These are phyloP conservation scores for Dothistroma septosporum DNA, from an alignment of 2,329 filamentous ascomycete species.

Conservation along the genomic window DNA sequence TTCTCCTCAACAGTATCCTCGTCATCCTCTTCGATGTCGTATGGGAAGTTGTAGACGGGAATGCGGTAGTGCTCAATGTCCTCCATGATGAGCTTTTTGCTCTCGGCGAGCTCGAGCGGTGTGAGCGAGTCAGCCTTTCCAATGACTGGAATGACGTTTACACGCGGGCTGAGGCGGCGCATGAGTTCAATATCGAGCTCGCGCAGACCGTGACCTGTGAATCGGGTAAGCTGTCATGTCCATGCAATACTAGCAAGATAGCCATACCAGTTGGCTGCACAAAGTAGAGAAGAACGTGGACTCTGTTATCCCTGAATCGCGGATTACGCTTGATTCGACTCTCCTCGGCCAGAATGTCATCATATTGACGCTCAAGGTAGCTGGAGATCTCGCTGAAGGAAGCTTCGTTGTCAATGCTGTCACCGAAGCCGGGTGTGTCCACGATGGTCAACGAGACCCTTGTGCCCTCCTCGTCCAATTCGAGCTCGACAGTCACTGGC, in stretches of 20 bases:
- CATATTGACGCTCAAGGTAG: constrained; percentile 98
- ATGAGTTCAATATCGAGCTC: constrained; percentile 99
- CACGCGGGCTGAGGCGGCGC: constrained; percentile 96
- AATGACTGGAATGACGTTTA: constrained; percentile 98
- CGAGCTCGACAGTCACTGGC: constrained; percentile 92
- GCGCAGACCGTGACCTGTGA: constrained; percentile 63
- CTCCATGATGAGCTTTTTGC: constrained; percentile 99
- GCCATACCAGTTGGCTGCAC: constrained; percentile 82
- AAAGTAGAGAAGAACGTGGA: constrained; percentile 97
- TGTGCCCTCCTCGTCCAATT: constrained; percentile 96
- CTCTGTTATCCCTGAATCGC: constrained; percentile 97
- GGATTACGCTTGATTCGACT: constrained; percentile 99
- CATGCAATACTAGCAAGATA: constrained; percentile 60
- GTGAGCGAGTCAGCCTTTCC: constrained; percentile 97
- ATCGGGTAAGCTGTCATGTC: constrained; percentile 10
- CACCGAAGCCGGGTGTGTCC: constrained; percentile 95
- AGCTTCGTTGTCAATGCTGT: constrained; percentile 94
- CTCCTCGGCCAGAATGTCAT: constrained; percentile 98
- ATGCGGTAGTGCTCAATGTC: constrained; percentile 99
- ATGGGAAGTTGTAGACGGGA: constrained; percentile 99
- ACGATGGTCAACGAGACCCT: constrained; percentile 98
- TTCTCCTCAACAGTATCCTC: constrained; percentile 99
- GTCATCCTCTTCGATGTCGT: constrained; percentile 98
- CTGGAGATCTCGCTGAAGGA: constrained; percentile 98
- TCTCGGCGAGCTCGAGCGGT: constrained; percentile 92